Percentiles rank a stretch among this genome's conserved stretches.
Evolutionary conservation across 2,329 filamentous ascomycete genomes (phyloP).

Genomic region (Atkinsonella hypoxylon): DNA sequence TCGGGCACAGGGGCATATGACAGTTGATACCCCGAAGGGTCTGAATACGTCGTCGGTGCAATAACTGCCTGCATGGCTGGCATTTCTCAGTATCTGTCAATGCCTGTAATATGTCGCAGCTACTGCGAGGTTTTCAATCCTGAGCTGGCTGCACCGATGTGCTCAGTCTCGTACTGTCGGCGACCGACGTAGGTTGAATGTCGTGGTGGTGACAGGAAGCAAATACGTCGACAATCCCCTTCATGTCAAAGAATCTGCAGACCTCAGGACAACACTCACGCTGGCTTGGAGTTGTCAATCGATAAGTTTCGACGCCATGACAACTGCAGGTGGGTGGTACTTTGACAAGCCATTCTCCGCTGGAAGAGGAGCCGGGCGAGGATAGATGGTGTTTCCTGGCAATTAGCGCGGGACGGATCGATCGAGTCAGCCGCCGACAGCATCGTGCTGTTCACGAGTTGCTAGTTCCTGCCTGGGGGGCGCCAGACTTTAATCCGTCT

Average conservation of each 20-base stretch:
- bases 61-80: slow-evolving; percentile 11
- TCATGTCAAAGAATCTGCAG: neutral
- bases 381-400: no score
- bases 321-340: no score
- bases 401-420: neutral
- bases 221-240: neutral
- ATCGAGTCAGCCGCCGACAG: neutral
- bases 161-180: no score
- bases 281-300: no score
- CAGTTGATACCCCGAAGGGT: slow-evolving; percentile 12
- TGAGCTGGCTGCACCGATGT: no score
- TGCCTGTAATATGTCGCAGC: neutral
- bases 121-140: neutral
- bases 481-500: neutral
- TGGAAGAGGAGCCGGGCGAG: neutral
- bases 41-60: slow-evolving; percentile 9
- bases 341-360: neutral
- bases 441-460: neutral
- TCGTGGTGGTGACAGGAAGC: neutral
- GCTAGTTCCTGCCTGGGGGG: neutral
- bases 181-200: neutral
- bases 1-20: slow-evolving; percentile 11
- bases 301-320: no score
- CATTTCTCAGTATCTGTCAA: neutral
- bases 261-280: neutral